Base-by-base conservation (phyloP, 1,284 basidiomycete genomes). In the Volvariella volvacea region DNA sequence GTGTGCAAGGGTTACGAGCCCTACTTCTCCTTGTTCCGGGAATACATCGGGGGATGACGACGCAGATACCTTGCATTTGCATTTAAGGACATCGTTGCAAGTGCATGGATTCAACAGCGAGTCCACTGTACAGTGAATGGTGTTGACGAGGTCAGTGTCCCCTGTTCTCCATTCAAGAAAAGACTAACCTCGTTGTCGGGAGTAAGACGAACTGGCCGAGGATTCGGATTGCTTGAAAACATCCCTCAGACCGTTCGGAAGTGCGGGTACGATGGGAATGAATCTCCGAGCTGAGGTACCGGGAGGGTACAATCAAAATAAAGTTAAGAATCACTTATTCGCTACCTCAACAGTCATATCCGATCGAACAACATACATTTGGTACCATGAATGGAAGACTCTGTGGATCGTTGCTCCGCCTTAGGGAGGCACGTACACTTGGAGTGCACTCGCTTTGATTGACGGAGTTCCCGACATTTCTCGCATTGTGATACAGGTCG, bases 401-500 rank as follows among this genome's bases (percentile, higher is more conserved):
- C 50, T 17, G 57, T 56, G 51, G 62, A 42, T 46, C 64, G 60
- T 32, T 65, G 62, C 55, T 75, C 63, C 20, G 60, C 57, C n/a
- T 57, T 60, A 14, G 68, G 61, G 44, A 67, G 64, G 50, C 86
- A 88, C 41, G 72, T 76, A 58, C 86, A 88, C 52, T 84, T 85
- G 9, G 84, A 83, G 55, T 88, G 85, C 19, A 87, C 68, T 50
- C 73, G 76, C 59, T 81, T 83, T 25, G 77, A 80, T 58, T 86
- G 81, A 37, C 88, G 77, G 22, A 86, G 71, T 50, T 88, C 78
- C 39, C 87, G 77, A 59, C 89, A 92, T 53, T 76, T 80, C 48
- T 74, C 71, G 62, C 89, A 92, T 59, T 92, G 89, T 6, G 88
- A 89, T 6, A 88, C 75, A 1, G 89, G 89, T 9, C 88, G 74